These are phyloP conservation scores for Pelargonium nanum DNA, from an alignment of 345 rosid species.

Conservation along the genomic window DNA sequence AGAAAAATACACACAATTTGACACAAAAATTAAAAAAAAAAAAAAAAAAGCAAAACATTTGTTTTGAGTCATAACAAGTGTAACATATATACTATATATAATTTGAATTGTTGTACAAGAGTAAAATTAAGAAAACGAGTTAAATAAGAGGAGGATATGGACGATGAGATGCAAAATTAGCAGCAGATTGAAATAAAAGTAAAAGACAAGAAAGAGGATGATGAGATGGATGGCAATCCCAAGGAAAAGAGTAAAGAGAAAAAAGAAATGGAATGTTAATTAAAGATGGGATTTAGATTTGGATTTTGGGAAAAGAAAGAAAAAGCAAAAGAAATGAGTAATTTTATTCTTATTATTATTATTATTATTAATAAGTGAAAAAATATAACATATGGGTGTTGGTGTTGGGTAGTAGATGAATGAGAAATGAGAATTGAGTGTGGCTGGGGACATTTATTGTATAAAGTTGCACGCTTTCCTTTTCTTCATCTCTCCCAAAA, in stretches of 20 bases:
- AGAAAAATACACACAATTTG: too few species aligned
- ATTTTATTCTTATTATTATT: too few species aligned
- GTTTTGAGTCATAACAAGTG: too few species aligned
- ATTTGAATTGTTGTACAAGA: too few species aligned
- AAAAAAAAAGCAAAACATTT: too few species aligned
- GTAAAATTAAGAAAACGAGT: neutral
- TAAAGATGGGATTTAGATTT: neutral
- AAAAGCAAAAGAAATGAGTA: neutral
- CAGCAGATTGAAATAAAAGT: neutral
- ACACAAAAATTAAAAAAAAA: too few species aligned
- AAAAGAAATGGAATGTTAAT: neutral
- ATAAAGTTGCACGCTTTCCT: slow-evolving; percentile 14
- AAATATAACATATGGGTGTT: too few species aligned
- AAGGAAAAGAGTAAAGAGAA: neutral
- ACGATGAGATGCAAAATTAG: neutral
- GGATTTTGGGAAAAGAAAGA: neutral
- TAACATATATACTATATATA: too few species aligned
- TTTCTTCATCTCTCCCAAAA: slow-evolving; percentile 1
- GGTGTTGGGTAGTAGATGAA: too few species aligned
- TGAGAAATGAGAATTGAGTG: too few species aligned
- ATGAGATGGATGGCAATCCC: neutral
- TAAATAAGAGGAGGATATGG: neutral
- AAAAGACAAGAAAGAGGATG: neutral
- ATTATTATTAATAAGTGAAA: too few species aligned
- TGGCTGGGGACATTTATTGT: slow-evolving; percentile 7